Base-by-base conservation (phyloP, 768 basidiomycete species). In the Roridomyces roridus region DNA sequence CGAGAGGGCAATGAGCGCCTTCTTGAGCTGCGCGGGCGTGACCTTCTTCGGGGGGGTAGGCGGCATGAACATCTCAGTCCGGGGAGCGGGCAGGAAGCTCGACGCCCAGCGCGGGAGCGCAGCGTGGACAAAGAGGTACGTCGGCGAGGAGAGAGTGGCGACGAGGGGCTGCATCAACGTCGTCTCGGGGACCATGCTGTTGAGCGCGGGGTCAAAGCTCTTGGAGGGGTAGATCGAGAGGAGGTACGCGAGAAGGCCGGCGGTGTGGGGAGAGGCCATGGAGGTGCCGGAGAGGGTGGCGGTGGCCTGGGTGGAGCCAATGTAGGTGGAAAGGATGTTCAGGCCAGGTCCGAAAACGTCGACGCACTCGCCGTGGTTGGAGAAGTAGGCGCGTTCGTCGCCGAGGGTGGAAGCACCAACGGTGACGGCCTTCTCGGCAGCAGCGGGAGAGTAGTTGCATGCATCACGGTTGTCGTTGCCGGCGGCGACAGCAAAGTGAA, bases 401-500 rank as follows among this genome's bases (percentile, higher is more conserved):
- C 73, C 80, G 21, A 94, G 79, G 2, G 92, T 93, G 3, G 89
- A 90, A 26, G 97, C 97, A 64, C 91, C 97, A 51, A 98, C 97
- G 45, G 97, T 98, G 59, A 99, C 84, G 15, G 97, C 93, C 51
- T 91, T 86, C 77, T 89, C 83, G 5, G 97, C 85, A 7, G 85
- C 86, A 24, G 96, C 97, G 31, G 97, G 97, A 1, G 96, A 98
- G 76, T 90, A 97, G 63, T 79, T 79, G 81, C 96, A 98, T 12
- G 94, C 94, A 67, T 96, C 91, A 65, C 84, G 85, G 76, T 91
- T 88, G 68, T 93, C 91, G 63, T 92, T 93, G 31, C 84, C 95
- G 58, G 96, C 96, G 59, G 96, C 96, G 57, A 99, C 97, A 59
- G 96, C 93, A 64, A 98, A 97, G 80, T 98, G 94, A 29, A 99